Evolutionary conservation across 1,139 yeast species (phyloP).

Genomic region (Protomyces lactucae-debilis): DNA sequence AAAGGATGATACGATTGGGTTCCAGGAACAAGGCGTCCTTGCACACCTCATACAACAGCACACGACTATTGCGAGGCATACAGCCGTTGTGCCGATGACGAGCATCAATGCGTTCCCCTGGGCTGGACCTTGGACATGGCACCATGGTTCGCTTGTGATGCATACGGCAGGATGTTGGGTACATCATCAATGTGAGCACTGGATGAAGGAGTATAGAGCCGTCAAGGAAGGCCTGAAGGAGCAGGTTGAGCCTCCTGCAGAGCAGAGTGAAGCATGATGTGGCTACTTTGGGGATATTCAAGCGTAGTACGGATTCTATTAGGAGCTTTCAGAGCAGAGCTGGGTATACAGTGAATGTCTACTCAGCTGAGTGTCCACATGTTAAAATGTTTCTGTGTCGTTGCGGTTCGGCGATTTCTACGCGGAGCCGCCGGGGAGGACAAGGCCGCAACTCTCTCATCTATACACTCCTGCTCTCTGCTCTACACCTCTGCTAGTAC

Average conservation of each 20-base stretch:
- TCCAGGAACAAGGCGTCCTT: constrained; percentile 35
- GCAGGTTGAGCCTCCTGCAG: not conserved
- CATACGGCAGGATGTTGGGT: constrained; percentile 35
- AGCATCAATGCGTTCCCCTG: constrained; percentile 37
- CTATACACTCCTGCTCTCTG: no score
- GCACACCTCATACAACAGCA: constrained; percentile 30
- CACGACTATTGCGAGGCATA: constrained; percentile 30
- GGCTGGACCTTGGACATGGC: constrained; percentile 30
- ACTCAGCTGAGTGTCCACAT: no score
- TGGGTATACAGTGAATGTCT: no score
- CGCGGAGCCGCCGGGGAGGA: no score
- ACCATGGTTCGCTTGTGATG: constrained; percentile 32
- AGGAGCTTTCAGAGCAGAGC: no score
- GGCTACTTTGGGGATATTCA: no score
- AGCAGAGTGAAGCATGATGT: no score
- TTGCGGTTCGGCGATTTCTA: no score
- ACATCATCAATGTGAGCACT: constrained; percentile 4
- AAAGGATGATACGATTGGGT: constrained; percentile 30
- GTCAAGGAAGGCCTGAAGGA: not conserved
- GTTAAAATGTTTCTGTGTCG: no score
- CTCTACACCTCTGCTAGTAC: no score
- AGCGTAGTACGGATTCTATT: no score
- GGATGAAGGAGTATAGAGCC: not conserved
- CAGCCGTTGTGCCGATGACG: constrained; percentile 41
- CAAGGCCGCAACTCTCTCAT: no score